phyloP scores from a whole-genome alignment of 1,284 basidiomycete species.

The Tylopilus orsonianus region DNA sequence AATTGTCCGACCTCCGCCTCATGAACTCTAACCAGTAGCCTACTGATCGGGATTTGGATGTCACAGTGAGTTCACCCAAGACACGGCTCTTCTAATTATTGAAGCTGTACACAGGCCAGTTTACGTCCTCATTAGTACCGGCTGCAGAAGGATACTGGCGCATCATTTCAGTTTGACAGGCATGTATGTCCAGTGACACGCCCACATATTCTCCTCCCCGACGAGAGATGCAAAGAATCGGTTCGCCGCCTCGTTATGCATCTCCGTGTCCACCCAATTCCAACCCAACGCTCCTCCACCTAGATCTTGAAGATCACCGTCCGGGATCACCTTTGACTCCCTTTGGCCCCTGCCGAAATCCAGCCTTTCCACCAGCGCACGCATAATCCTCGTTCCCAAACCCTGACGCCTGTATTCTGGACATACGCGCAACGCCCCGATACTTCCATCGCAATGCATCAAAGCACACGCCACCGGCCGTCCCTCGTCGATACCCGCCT shows the following conservation, averaged over 20 bases:
- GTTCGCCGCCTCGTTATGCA: constrained; percentile 9
- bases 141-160: neutral
- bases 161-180: neutral
- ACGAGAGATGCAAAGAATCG: constrained; percentile 16
- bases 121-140: too few relatives aligned
- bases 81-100: too few relatives aligned
- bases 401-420: constrained; percentile 13
- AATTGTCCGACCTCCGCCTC: too few relatives aligned
- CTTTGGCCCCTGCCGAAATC: constrained; percentile 5
- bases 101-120: too few relatives aligned
- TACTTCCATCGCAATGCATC: constrained; percentile 25
- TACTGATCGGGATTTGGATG: too few relatives aligned
- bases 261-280: constrained; percentile 25
- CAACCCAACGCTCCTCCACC: constrained; percentile 26
- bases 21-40: too few relatives aligned
- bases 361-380: constrained; percentile 12
- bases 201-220: constrained; percentile 10
- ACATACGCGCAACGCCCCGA: constrained; percentile 21
- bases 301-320: constrained; percentile 12
- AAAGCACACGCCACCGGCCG: constrained; percentile 17
- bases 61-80: too few relatives aligned
- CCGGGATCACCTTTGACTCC: neutral
- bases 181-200: constrained; percentile 17
- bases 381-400: constrained; percentile 16
- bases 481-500: neutral